Percentiles rank a stretch among this genome's conserved stretches.
Evolutionary conservation across 2,329 filamentous ascomycete species (phyloP).

Genomic region (Fusarium miscanthi): DNA sequence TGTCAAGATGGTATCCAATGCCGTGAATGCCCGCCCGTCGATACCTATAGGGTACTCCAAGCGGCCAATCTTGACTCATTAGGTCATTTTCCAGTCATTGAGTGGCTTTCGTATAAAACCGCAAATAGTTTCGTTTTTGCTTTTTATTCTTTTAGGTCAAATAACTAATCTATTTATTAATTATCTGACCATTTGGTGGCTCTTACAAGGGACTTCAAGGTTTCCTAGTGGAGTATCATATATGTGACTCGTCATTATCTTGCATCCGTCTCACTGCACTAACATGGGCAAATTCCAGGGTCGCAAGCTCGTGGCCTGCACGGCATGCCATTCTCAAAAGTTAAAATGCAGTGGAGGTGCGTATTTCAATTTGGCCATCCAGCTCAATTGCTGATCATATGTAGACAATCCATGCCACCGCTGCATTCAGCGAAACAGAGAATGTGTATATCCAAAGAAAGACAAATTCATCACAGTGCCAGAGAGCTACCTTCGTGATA

Average conservation of each 20-base stretch:
- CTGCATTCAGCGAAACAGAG: not conserved
- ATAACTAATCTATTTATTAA: not conserved
- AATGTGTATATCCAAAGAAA: not conserved
- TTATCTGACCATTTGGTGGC: not conserved
- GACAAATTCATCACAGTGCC: not conserved
- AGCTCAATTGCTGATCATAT: not conserved
- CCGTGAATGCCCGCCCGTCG: not conserved
- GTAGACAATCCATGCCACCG: not conserved
- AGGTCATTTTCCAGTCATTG: not conserved
- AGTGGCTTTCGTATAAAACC: not conserved
- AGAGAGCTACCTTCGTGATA: not conserved
- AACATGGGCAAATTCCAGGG: not conserved
- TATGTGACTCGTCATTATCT: not conserved
- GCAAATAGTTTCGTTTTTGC: not conserved
- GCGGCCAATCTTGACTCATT: not conserved
- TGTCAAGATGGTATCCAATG: not conserved
- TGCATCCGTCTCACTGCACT: not conserved
- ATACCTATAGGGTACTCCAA: not conserved
- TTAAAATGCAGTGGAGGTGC: slow-evolving; percentile 6
- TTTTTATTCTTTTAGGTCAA: not conserved
- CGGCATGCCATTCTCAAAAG: slow-evolving; percentile 1
- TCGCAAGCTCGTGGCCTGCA: slow-evolving; percentile 2
- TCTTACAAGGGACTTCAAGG: not conserved
- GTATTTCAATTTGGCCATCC: not conserved
- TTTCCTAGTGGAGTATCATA: not conserved